Conservation (phyloP, 2,329 filamentous ascomycete genomes). For the Exophiala sp. region DNA sequence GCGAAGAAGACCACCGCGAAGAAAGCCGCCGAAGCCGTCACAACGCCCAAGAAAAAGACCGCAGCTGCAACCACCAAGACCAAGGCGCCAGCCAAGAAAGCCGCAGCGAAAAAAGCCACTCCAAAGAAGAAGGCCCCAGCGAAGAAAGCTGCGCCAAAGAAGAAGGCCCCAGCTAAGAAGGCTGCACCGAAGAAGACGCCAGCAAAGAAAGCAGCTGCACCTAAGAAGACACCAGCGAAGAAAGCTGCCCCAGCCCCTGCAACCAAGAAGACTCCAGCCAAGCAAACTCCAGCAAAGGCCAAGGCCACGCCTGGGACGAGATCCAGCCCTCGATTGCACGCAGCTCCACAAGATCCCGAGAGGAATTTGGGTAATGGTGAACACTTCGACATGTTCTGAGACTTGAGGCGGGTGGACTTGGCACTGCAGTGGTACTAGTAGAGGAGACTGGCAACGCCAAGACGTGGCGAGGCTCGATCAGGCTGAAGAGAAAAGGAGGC, state of each 20-base stretch:
- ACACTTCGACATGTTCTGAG: no score
- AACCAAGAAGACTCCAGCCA: not conserved
- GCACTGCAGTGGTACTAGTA: no score
- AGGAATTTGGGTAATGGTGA: no score
- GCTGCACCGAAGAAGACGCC: not conserved
- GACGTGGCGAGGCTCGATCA: no score
- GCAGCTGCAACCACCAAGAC: not conserved
- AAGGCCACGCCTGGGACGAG: no score
- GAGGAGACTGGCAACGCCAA: no score
- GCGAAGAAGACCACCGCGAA: not conserved
- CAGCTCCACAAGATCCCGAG: no score
- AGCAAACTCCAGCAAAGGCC: not conserved
- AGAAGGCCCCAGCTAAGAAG: not conserved
- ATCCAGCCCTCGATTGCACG: no score
- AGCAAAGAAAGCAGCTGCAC: not conserved
- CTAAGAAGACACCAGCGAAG: not conserved
- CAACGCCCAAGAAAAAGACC: not conserved
- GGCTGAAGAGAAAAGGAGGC: no score
- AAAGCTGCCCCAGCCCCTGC: not conserved
- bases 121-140: not conserved
- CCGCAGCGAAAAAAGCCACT: not conserved
- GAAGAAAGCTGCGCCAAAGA: not conserved
- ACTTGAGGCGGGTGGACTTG: no score
- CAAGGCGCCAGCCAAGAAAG: conserved; percentile 8
- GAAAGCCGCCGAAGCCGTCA: not conserved